Base-by-base conservation (phyloP, 1,139 yeast genomes). In the Zhuliangozyma blackwelliae region DNA sequence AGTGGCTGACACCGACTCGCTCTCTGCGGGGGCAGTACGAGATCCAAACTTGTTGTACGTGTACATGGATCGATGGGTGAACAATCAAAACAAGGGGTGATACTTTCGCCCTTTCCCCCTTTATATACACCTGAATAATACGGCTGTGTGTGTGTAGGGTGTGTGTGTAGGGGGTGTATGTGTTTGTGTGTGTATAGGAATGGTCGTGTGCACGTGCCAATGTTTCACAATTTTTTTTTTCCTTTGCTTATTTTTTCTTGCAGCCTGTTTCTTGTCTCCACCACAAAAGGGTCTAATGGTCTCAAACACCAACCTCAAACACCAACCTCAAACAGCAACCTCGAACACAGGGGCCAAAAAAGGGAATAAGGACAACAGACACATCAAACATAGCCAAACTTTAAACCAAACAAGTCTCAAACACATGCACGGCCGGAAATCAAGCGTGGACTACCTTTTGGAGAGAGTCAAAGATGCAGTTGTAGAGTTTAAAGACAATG, bases 21-120 rank as follows among this genome's bases (percentile, higher is more conserved):
- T 25, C 11, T 30, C 27, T n/a, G 40, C 27, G 9, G 41, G 34
- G 8, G 48, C 34, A 13, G 47, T 33, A 33, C 46, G 43, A 32
- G 47, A 41, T 10, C 50, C 51, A 39, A 38, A 47, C 35, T 49
- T 49, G 32, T 46, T 48, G 25, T 48, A 48, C 4, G 51, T 41
- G 34, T 48, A 47, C 46, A 43, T 45, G 10, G 25, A 19, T 10
- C 7, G 7, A 27, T 27, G 10, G 7, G 10, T 7, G 29, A 27
- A 7, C 10, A 9, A 16, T 7, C 7, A 27, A 10, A 27, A 12
- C 7, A 27, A 27, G 20, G 10, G 10, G 20, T 27, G n/a, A n/a
- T n/a, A n/a, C n/a, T n/a, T n/a, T n/a, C n/a, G n/a, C n/a, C n/a
- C n/a, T n/a, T n/a, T n/a, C n/a, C n/a, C n/a, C n/a, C n/a, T n/a